A percentile compares a stretch with the other conserved stretches of the same genome.
Evolutionary conservation across 2,329 filamentous ascomycete genomes (phyloP).

Genomic region (Claviceps lovelessii): DNA sequence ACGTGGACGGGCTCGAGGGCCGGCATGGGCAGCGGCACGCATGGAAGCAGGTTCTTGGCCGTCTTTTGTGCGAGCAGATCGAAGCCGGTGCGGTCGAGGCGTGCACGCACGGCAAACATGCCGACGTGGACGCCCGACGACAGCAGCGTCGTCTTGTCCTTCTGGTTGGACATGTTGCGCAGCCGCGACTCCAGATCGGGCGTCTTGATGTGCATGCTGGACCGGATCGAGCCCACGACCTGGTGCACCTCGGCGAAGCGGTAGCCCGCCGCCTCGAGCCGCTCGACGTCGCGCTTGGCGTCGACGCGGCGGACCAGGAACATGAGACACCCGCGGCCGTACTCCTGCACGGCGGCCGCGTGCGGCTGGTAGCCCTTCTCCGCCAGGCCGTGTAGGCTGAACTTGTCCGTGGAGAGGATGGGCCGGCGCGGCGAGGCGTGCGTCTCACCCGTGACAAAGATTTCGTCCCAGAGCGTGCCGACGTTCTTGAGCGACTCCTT

Average conservation of each 20-base stretch:
- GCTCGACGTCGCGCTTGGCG: conserved; percentile 41
- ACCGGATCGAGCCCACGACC: conserved; percentile 52
- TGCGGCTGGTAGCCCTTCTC: conserved; percentile 24
- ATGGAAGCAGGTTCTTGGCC: conserved; percentile 46
- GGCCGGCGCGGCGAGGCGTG: background rate
- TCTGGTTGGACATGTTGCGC: conserved; percentile 48
- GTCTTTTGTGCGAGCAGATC: conserved; percentile 46
- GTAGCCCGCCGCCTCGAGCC: conserved; percentile 57
- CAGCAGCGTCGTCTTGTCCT: conserved; percentile 29
- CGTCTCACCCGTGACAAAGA: conserved; percentile 47
- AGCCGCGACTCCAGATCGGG: conserved; percentile 48
- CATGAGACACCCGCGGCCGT: conserved; percentile 64
- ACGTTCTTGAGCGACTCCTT: conserved; percentile 47
- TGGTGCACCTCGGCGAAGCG: conserved; percentile 60
- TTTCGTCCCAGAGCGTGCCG: conserved; percentile 62
- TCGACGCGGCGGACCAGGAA: conserved; percentile 58
- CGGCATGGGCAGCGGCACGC: conserved; percentile 37
- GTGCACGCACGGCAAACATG: conserved; percentile 42
- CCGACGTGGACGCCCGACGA: conserved; percentile 42
- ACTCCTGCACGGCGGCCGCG: conserved; percentile 14
- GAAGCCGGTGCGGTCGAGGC: conserved; percentile 40
- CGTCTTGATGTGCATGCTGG: conserved; percentile 59
- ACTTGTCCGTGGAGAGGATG: conserved; percentile 8
- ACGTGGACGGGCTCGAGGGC: conserved; percentile 40
- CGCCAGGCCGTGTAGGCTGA: conserved; percentile 19